Percentiles rank a stretch among this genome's conserved stretches.
These are phyloP conservation scores for Helotiales sp. DNA, from an alignment of 2,329 filamentous ascomycete species.

Conservation along the genomic window DNA sequence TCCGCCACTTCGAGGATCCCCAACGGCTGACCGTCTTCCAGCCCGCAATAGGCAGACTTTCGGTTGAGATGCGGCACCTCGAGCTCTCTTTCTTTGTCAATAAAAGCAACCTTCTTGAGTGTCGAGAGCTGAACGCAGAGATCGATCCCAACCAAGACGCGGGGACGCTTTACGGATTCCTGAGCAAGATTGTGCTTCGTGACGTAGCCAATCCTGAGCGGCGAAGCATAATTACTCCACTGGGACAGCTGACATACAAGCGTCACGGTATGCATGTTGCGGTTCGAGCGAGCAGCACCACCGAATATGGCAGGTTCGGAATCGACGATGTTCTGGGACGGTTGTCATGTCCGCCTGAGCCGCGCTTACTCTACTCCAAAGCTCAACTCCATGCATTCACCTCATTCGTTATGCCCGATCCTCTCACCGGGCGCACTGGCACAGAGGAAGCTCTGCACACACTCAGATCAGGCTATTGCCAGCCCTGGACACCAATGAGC, in stretches of 20 bases:
- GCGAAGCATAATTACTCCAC: constrained; percentile 59
- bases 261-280: constrained; percentile 49
- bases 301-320: constrained; percentile 53
- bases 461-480: constrained; percentile 1
- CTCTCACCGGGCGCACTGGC: constrained; percentile 5
- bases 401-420: constrained; percentile 10
- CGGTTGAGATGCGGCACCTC: constrained; percentile 55
- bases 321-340: constrained; percentile 60
- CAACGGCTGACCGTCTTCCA: constrained; percentile 53
- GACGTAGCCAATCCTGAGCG: constrained; percentile 47
- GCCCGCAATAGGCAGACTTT: constrained; percentile 43
- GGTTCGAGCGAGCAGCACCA: constrained; percentile 45
- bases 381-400: constrained; percentile 22
- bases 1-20: constrained; percentile 55
- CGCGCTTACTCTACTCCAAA: constrained; percentile 20
- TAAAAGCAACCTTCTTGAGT: constrained; percentile 49
- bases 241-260: constrained; percentile 46
- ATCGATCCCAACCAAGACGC: constrained; percentile 63
- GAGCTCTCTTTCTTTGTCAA: constrained; percentile 60
- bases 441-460: constrained; percentile 11
- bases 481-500: constrained; percentile 15
- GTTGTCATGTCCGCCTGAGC: constrained; percentile 55
- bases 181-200: constrained; percentile 61
- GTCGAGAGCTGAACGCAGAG: constrained; percentile 53
- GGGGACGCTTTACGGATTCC: constrained; percentile 63